These are phyloP conservation scores for Alternaria ethzedia DNA, from an alignment of 2,329 filamentous ascomycete species.

Conservation along the genomic window DNA sequence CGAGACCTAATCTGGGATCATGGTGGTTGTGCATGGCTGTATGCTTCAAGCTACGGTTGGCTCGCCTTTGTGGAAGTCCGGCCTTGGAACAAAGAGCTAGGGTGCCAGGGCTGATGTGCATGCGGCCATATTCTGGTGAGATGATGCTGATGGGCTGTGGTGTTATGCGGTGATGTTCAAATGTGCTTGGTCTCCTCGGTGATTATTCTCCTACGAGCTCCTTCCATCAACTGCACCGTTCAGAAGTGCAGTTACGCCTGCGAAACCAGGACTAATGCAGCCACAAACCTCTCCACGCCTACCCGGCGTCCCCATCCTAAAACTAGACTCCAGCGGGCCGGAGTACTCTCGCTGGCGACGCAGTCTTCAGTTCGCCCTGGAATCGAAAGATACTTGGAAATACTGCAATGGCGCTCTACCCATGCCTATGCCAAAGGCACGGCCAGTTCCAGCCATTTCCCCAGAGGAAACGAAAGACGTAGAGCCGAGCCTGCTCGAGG, in stretches of 20 bases:
- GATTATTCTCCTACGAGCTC: neutral
- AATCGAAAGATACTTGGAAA: conserved; percentile 41
- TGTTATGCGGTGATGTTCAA: neutral
- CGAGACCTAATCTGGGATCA: conserved; percentile 10
- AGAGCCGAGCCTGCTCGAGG: conserved; percentile 42
- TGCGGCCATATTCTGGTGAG: neutral
- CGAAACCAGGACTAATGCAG: conserved; percentile 15
- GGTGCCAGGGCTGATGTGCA: neutral
- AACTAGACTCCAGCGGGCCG: conserved; percentile 33
- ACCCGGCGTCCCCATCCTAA: conserved; percentile 37
- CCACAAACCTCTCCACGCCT: conserved; percentile 35
- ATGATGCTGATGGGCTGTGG: neutral
- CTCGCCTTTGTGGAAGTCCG: conserved; percentile 8
- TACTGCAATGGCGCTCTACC: conserved; percentile 39
- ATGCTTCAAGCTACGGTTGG: conserved; percentile 23
- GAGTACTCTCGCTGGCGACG: conserved; percentile 44
- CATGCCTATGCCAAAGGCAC: conserved; percentile 45
- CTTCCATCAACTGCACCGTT: neutral
- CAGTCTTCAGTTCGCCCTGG: conserved; percentile 38
- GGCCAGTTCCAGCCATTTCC: conserved; percentile 25
- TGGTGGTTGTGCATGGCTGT: conserved; percentile 18
- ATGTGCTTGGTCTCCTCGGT: neutral
- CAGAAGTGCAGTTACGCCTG: neutral
- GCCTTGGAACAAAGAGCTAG: conserved; percentile 11
- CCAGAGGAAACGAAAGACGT: conserved; percentile 23